A percentile compares a stretch with the other conserved stretches of the same genome.
Conservation (phyloP, 345 rosid genomes). For the Streptanthus diversifolius region DNA sequence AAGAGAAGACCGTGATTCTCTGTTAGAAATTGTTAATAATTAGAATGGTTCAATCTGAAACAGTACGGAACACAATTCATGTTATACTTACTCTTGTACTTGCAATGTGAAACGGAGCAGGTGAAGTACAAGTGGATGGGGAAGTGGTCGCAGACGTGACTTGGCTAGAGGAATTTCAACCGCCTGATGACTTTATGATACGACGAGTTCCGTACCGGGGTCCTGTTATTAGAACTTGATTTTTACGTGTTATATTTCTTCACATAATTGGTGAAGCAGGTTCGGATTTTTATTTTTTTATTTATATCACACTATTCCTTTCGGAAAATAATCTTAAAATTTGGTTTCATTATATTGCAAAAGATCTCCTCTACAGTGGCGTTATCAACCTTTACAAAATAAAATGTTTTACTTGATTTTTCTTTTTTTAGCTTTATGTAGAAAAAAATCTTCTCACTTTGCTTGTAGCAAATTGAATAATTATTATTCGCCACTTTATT, state of each 20-base stretch:
- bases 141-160: conserved; percentile 46
- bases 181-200: conserved; percentile 76
- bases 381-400: not conserved
- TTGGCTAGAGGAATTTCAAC: conserved; percentile 86
- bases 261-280: conserved; percentile 3
- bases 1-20: not conserved
- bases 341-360: not conserved
- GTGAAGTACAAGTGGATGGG: conserved; percentile 58
- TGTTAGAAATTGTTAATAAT: not conserved
- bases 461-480: too few relatives aligned
- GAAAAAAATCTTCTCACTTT: not conserved
- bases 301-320: conserved; percentile 6
- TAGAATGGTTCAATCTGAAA: not conserved
- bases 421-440: not conserved
- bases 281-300: conserved; percentile 5
- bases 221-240: conserved; percentile 63
- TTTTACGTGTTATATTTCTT: not conserved
- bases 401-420: too few relatives aligned
- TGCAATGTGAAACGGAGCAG: conserved; percentile 31
- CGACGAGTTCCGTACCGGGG: conserved; percentile 65
- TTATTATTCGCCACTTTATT: too few relatives aligned
- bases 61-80: not conserved
- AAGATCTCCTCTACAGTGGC: too few relatives aligned
- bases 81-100: not conserved
- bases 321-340: not conserved